Percentiles rank a stretch among this genome's conserved stretches.
These are phyloP conservation scores for Podaxis sp. DNA, from an alignment of 768 basidiomycete species.

Conservation along the genomic window DNA sequence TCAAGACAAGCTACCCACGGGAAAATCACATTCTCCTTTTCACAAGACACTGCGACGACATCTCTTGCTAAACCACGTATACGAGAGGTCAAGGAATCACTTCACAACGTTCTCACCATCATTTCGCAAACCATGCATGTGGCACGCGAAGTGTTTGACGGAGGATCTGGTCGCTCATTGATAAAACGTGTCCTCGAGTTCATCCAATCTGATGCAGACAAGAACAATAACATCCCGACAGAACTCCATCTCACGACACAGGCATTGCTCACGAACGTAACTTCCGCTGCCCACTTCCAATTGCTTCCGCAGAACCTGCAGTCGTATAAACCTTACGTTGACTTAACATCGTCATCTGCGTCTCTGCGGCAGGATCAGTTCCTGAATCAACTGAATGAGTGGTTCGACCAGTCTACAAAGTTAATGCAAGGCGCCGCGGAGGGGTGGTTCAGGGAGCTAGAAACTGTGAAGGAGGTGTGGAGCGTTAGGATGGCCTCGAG, in stretches of 20 bases:
- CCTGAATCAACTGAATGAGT: slow-evolving; percentile 48
- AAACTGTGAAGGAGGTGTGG: slow-evolving; percentile 71
- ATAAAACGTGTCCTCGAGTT: slow-evolving; percentile 55
- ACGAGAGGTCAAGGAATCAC: slow-evolving; percentile 52
- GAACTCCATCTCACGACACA: slow-evolving; percentile 67
- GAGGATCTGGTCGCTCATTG: slow-evolving; percentile 25
- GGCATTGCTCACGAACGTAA: slow-evolving; percentile 64
- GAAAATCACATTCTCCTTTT: slow-evolving; percentile 8
- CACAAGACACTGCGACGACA: slow-evolving; percentile 4
- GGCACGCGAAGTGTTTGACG: slow-evolving; percentile 53
- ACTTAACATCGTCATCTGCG: slow-evolving; percentile 59
- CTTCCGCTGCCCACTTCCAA: slow-evolving; percentile 80
- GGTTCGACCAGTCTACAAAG: slow-evolving; percentile 58
- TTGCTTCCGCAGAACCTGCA: slow-evolving; percentile 70
- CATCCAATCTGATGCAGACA: slow-evolving; percentile 52
- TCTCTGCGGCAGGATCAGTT: slow-evolving; percentile 44
- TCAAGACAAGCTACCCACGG: background rate
- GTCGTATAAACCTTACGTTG: slow-evolving; percentile 84
- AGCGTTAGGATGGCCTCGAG: slow-evolving; percentile 52
- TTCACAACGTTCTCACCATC: slow-evolving; percentile 49
- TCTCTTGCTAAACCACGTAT: slow-evolving; percentile 33
- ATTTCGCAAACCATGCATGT: slow-evolving; percentile 59
- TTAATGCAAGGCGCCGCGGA: slow-evolving; percentile 43
- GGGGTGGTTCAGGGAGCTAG: slow-evolving; percentile 58
- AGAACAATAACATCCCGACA: slow-evolving; percentile 32